Evolutionary conservation across 768 basidiomycete genomes (phyloP).

Genomic region (Lactifluus pinguis): DNA sequence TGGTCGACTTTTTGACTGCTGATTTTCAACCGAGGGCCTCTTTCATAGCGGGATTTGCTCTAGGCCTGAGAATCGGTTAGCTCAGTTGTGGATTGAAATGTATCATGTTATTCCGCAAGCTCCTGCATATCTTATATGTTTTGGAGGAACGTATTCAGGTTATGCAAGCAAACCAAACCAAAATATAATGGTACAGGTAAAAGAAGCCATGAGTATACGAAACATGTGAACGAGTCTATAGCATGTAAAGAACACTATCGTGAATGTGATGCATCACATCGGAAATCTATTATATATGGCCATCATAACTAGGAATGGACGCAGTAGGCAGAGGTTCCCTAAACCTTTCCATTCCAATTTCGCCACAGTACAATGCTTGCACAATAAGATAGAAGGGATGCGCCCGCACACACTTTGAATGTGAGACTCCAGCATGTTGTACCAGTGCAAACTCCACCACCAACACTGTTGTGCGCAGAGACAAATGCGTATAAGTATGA

Average conservation of each 20-base stretch:
- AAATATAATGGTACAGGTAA: background rate
- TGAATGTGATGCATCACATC: background rate
- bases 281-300: background rate
- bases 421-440: slow-evolving; percentile 56
- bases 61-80: slow-evolving; percentile 77
- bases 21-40: slow-evolving; percentile 89
- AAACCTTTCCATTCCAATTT: slow-evolving; percentile 52
- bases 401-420: slow-evolving; percentile 42
- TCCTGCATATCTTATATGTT: background rate
- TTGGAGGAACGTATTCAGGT: background rate
- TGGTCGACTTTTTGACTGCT: slow-evolving; percentile 77
- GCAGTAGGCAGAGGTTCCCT: slow-evolving; percentile 2
- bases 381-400: slow-evolving; percentile 35
- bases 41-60: slow-evolving; percentile 72
- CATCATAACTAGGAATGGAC: background rate
- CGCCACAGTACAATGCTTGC: slow-evolving; percentile 47
- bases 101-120: background rate
- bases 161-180: background rate
- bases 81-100: background rate
- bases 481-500: slow-evolving; percentile 75
- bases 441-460: slow-evolving; percentile 45
- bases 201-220: background rate
- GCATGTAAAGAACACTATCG: background rate
- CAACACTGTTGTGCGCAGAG: slow-evolving; percentile 39
- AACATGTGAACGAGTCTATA: background rate